Percentiles rank a stretch among this genome's conserved stretches.
These are phyloP conservation scores for Bondarzewia mesenterica DNA, from an alignment of 1,284 basidiomycete species.

Conservation along the genomic window DNA sequence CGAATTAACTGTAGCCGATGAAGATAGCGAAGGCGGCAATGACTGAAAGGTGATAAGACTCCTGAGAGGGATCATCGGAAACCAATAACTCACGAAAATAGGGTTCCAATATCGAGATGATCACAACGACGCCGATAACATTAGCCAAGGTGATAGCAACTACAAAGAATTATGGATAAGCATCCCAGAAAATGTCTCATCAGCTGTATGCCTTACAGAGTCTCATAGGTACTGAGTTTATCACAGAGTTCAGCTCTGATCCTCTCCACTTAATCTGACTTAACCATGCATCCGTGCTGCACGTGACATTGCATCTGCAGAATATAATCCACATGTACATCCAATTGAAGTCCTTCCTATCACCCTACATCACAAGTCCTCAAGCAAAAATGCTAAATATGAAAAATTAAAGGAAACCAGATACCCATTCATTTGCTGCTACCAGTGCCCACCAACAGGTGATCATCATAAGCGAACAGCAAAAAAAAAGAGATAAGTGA, in stretches of 20 bases:
- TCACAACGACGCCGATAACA: conserved; percentile 68
- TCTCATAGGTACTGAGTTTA: conserved; percentile 38
- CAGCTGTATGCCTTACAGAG: not conserved
- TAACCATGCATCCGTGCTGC: no score
- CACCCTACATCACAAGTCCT: no score
- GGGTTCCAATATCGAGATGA: conserved; percentile 73
- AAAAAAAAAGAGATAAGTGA: conserved; percentile 7
- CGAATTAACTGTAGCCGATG: conserved; percentile 53
- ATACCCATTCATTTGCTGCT: not conserved
- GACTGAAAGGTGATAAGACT: conserved; percentile 20
- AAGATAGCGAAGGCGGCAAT: conserved; percentile 59
- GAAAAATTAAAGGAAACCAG: not conserved
- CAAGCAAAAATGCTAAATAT: no score
- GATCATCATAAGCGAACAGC: not conserved
- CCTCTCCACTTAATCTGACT: no score
- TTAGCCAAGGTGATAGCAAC: conserved; percentile 54
- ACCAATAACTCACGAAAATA: conserved; percentile 47
- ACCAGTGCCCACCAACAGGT: not conserved
- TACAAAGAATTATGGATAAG: conserved; percentile 43
- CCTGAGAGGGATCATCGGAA: not conserved
- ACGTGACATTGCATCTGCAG: no score
- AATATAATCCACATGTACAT: no score
- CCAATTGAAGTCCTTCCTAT: no score
- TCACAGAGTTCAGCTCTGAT: not conserved
- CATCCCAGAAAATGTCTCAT: not conserved